phyloP scores from a whole-genome alignment of 371 early-diverging fungal genomes.

The Mortierella sp. region DNA sequence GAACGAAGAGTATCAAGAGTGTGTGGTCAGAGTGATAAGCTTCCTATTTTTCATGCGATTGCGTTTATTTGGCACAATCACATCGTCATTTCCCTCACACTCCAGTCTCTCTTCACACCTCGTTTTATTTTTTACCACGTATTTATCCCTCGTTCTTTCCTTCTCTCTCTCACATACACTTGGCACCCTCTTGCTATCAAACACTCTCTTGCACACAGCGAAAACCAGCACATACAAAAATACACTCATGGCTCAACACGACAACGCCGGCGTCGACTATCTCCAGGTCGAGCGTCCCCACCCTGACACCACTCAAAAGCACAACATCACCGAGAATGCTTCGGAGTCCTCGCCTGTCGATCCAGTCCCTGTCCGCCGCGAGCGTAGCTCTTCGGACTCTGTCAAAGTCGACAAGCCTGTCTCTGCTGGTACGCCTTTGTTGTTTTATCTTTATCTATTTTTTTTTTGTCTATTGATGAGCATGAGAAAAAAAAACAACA shows the following conservation, averaged over 20 bases:
- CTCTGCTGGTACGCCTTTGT: slow-evolving; percentile 17
- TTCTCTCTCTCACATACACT: neutral
- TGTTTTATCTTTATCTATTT: neutral
- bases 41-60: too few relatives aligned
- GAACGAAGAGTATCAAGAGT: too few relatives aligned
- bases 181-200: neutral
- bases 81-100: too few relatives aligned
- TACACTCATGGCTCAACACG: slow-evolving; percentile 26
- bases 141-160: neutral
- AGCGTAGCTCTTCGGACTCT: slow-evolving; percentile 44
- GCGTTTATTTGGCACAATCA: too few relatives aligned
- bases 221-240: neutral
- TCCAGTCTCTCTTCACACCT: neutral
- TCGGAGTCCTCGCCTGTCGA: slow-evolving; percentile 8
- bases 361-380: slow-evolving; percentile 29
- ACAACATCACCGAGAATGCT: slow-evolving; percentile 35
- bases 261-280: slow-evolving; percentile 15
- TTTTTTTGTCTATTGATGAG: neutral
- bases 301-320: slow-evolving; percentile 15
- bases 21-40: too few relatives aligned
- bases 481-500: too few relatives aligned
- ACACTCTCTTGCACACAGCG: too few relatives aligned
- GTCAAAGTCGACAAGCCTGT: slow-evolving; percentile 8
- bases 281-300: slow-evolving; percentile 18
- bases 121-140: neutral